Evolutionary conservation across 257 asterid genomes (phyloP).

Genomic region (Striga asiatica): DNA sequence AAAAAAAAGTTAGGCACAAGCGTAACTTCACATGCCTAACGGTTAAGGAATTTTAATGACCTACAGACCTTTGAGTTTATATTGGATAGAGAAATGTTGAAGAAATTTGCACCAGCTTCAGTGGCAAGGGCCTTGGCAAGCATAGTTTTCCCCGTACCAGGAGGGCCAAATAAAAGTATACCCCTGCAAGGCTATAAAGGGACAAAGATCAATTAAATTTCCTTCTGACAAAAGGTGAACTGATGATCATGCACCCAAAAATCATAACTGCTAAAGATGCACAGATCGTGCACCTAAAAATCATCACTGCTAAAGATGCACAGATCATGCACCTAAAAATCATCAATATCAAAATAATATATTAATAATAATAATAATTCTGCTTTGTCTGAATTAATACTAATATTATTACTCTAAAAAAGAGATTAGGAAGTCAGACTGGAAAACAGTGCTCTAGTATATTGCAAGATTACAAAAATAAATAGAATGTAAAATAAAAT

Average conservation of each 20-base stretch:
- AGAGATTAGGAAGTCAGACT: too few species aligned
- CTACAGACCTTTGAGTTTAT: slow-evolving; percentile 22
- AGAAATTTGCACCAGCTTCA: slow-evolving; percentile 32
- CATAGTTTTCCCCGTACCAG: slow-evolving; percentile 39
- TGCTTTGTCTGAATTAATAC: too few species aligned
- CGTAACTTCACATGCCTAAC: background rate
- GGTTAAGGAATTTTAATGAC: background rate
- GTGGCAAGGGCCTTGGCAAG: slow-evolving; percentile 38
- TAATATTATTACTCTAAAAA: too few species aligned
- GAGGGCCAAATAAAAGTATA: slow-evolving; percentile 37
- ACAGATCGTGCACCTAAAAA: too few species aligned
- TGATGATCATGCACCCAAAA: too few species aligned
- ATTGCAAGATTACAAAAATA: background rate
- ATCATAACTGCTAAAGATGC: too few species aligned
- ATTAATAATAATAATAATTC: too few species aligned
- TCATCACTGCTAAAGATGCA: too few species aligned
- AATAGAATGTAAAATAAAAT: background rate
- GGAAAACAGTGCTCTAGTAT: background rate
- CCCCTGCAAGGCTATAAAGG: slow-evolving; percentile 31
- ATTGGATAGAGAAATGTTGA: slow-evolving; percentile 25
- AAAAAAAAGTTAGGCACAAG: background rate
- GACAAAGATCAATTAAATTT: background rate
- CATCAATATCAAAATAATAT: too few species aligned
- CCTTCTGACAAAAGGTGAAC: too few species aligned
- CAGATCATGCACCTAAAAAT: too few species aligned